Evolutionary conservation across 1,139 yeast species (phyloP), one percentile per base, ranked within the genome.

Genomic region (Kodamaea suecica): DNA sequence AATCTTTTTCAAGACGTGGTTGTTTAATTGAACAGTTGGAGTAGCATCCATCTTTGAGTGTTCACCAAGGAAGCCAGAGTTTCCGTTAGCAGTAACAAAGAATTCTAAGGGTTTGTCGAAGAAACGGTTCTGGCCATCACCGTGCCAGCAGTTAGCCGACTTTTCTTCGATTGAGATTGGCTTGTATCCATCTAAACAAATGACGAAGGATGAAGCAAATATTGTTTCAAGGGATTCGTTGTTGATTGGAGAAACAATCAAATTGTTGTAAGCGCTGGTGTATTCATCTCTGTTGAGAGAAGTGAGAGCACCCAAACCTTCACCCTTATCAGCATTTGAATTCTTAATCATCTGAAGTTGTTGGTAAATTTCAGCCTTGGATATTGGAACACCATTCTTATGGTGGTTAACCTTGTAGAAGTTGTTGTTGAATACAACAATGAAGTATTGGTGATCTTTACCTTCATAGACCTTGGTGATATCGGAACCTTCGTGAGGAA

Each of bases 1-100:
- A 42, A 85, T 65, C 49, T 78, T 76, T 36, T 72, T 72, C 47
- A 80, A 71, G 33, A 90, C 73, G 54, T 73, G 80, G 63, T 87
- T 90, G 63, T 90, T 90, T 65, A 92, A 66, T 52, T 90, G 81
- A 51, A 86, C 80, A 25, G 96, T 92, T 52, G 97, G 96, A 14
- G 97, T 87, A 44, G 97, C 98, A 61, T 92, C 98, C 97, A 92
- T 92, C 72, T 78, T 84, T 23, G 97, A 87, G 67, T 92, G 98
- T 66, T 92, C 98, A 43, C 95, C 97, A 56, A 88, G 66, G 69
- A 88, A 90, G 1, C 97, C 97, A 14, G 96, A 85, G 48, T 80
- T 73, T 43, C 95, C 96, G 59, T 87, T 88, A 45, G 80, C 82
- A 44, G 84, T 69, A 38, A 92, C 78, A 47, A 88, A 76, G 57